phyloP scores from a whole-genome alignment of 768 basidiomycete species.

The Agrocybe pediades region DNA sequence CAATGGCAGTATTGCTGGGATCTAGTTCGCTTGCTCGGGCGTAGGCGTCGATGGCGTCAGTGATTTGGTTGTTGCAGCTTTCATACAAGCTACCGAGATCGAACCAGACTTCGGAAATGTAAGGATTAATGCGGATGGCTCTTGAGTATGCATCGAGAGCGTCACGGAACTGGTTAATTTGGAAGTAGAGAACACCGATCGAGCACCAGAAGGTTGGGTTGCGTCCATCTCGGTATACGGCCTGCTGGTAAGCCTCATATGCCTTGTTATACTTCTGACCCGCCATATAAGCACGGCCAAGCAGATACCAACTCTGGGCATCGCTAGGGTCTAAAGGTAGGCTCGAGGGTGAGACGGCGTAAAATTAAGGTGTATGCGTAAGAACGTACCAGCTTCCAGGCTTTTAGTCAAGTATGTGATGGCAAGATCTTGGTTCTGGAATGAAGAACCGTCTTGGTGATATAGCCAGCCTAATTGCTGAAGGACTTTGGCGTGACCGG shows the following conservation, averaged over 20 bases:
- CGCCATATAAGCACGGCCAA: constrained; percentile 98
- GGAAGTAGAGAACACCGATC: constrained; percentile 98
- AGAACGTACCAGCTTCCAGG: constrained; percentile 83
- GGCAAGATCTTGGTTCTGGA: constrained; percentile 95
- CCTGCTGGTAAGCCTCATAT: constrained; percentile 99
- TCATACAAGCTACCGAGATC: constrained; percentile 97
- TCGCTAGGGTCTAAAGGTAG: constrained; percentile 76
- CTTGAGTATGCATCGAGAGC: constrained; percentile 98
- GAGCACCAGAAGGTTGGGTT: constrained; percentile 99
- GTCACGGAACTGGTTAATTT: constrained; percentile 99
- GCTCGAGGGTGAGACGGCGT: constrained; percentile 3
- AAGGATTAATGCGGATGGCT: constrained; percentile 98
- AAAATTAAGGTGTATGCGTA: constrained; percentile 5
- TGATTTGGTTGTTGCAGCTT: constrained; percentile 98
- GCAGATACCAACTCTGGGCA: constrained; percentile 98
- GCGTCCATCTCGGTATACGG: constrained; percentile 97
- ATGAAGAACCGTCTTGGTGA: constrained; percentile 91
- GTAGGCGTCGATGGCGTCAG: constrained; percentile 98
- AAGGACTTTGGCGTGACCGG: constrained; percentile 93
- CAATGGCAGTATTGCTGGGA: constrained; percentile 80
- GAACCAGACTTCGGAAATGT: constrained; percentile 95
- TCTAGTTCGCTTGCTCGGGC: constrained; percentile 94
- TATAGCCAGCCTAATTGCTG: constrained; percentile 99
- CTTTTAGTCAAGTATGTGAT: constrained; percentile 93
- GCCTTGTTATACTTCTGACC: constrained; percentile 99